Conservation (phyloP, 129 eudicot species). For the Logfia minima region DNA sequence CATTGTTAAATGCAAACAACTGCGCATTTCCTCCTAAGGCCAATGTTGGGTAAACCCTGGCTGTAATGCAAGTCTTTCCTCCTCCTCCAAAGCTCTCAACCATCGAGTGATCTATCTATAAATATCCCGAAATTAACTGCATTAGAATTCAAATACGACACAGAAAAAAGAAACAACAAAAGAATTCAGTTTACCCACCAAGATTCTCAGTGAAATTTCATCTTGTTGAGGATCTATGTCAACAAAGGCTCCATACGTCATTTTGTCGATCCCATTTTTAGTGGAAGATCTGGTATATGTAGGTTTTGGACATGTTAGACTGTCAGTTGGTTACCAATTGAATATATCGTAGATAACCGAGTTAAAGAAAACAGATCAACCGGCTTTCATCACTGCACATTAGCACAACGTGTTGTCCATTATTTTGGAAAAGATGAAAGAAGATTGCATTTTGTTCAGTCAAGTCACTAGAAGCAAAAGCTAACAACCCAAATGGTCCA, state of each 20-base stretch:
- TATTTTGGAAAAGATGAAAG: slow-evolving; percentile 47
- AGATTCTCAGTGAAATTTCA: slow-evolving; percentile 52
- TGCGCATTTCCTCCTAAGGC: slow-evolving; percentile 45
- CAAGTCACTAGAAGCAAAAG: slow-evolving; percentile 62
- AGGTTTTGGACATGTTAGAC: background rate
- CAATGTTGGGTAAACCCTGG: slow-evolving; percentile 66
- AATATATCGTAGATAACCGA: background rate
- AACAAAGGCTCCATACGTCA: slow-evolving; percentile 48
- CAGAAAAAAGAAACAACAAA: background rate
- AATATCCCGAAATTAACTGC: background rate
- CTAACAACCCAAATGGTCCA: slow-evolving; percentile 86
- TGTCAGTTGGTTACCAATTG: background rate
- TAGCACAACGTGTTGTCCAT: slow-evolving; percentile 43
- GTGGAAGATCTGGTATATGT: slow-evolving; percentile 47
- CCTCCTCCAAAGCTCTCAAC: slow-evolving; percentile 68
- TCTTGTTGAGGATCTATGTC: slow-evolving; percentile 51
- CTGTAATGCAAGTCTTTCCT: slow-evolving; percentile 63
- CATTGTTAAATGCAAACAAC: slow-evolving; percentile 49
- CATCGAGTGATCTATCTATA: slow-evolving; percentile 70
- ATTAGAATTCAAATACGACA: background rate
- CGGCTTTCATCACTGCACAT: slow-evolving; percentile 94
- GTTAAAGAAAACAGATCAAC: slow-evolving; percentile 29
- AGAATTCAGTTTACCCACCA: slow-evolving; percentile 37
- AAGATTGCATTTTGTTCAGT: slow-evolving; percentile 69
- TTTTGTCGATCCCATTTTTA: slow-evolving; percentile 32